Conservation (phyloP, 169 alveolate genomes). For the Theileria equi region DNA sequence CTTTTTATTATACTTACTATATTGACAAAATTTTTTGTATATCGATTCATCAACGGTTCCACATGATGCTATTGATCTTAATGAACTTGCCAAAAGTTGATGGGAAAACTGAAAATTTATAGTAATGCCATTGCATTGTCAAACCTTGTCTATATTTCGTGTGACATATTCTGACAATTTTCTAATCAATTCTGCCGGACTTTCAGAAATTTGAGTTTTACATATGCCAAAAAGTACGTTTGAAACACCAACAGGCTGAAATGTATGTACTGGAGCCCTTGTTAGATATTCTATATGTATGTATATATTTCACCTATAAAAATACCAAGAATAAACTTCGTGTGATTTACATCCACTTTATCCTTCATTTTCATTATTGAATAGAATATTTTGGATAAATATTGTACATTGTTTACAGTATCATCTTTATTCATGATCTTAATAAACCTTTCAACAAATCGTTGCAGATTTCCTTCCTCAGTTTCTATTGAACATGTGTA, state of each 20-base stretch:
- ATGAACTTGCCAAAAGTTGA: constrained; percentile 36
- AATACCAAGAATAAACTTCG: constrained; percentile 7
- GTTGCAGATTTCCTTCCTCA: neutral
- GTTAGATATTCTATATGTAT: neutral
- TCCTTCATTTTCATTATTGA: neutral
- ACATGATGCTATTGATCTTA: constrained; percentile 4
- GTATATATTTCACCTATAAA: neutral
- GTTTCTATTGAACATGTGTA: neutral
- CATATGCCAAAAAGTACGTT: constrained; percentile 19
- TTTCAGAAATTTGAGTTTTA: neutral
- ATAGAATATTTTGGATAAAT: constrained; percentile 13
- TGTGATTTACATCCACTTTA: neutral
- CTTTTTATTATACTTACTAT: constrained; percentile 34
- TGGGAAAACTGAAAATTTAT: constrained; percentile 22
- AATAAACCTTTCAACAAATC: constrained; percentile 2
- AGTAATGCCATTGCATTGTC: neutral
- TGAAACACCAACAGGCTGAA: constrained; percentile 24
- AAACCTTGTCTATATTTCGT: constrained; percentile 5
- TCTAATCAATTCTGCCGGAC: neutral
- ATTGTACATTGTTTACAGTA: neutral
- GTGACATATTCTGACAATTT: constrained; percentile 1
- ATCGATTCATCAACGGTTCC: neutral
- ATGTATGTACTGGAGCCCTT: neutral
- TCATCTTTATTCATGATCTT: neutral
- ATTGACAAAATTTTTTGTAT: constrained; percentile 4